phyloP scores from a whole-genome alignment of 768 basidiomycete genomes.

The Dictyophora rubrovolvata region DNA sequence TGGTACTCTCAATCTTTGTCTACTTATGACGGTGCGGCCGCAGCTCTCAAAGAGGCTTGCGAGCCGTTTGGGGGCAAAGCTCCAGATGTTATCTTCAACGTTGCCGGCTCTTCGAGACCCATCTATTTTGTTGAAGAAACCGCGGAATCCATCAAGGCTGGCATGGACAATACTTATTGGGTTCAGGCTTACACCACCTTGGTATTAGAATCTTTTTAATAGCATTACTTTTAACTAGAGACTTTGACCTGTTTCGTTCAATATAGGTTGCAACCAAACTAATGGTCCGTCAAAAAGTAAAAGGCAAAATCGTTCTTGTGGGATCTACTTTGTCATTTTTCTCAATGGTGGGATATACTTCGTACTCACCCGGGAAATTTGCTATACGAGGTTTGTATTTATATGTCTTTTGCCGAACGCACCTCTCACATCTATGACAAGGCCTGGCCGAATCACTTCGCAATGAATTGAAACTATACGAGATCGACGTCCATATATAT shows the following conservation, averaged over 20 bases:
- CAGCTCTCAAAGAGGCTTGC: slow-evolving; percentile 55
- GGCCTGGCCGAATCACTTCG: slow-evolving; percentile 78
- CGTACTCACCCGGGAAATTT: slow-evolving; percentile 77
- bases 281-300: slow-evolving; percentile 44
- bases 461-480: slow-evolving; percentile 69
- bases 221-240: no score
- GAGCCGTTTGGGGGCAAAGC: slow-evolving; percentile 40
- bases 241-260: not conserved
- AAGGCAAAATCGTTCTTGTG: slow-evolving; percentile 67
- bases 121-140: slow-evolving; percentile 64
- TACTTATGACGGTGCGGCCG: slow-evolving; percentile 38
- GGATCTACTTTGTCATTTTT: slow-evolving; percentile 68
- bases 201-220: no score
- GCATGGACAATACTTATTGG: slow-evolving; percentile 49
- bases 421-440: slow-evolving; percentile 18
- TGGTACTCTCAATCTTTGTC: slow-evolving; percentile 59
- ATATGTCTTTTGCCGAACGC: not conserved
- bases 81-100: slow-evolving; percentile 71
- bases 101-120: slow-evolving; percentile 66
- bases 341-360: slow-evolving; percentile 65
- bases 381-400: slow-evolving; percentile 62
- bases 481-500: slow-evolving; percentile 68
- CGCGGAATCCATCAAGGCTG: slow-evolving; percentile 42
- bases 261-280: slow-evolving; percentile 53
- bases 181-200: slow-evolving; percentile 41